phyloP scores from a whole-genome alignment of 2,329 filamentous ascomycete species.

The Clonostachys chloroleuca region DNA sequence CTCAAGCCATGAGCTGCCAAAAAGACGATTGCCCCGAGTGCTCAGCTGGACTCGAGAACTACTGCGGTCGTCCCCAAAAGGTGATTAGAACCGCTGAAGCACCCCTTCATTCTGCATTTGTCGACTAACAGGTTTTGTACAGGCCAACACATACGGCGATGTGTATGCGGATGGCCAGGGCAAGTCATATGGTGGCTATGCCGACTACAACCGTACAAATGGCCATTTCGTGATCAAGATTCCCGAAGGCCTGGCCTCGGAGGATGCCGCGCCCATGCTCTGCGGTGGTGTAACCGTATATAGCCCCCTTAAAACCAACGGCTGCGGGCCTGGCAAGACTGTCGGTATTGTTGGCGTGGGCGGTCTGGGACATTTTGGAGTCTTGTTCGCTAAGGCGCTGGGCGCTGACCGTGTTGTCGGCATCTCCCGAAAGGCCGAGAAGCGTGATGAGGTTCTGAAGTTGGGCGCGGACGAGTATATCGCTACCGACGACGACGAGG shows the following conservation, averaged over 20 bases:
- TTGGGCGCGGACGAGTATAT: constrained; percentile 55
- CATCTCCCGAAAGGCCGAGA: constrained; percentile 49
- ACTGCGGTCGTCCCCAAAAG: constrained; percentile 20
- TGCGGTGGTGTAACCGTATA: constrained; percentile 79
- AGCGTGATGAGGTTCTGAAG: constrained; percentile 47
- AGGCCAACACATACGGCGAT: constrained; percentile 39
- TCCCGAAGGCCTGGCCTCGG: constrained; percentile 59
- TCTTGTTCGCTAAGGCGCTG: constrained; percentile 63
- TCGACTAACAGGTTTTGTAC: neutral
- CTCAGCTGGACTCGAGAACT: constrained; percentile 29
- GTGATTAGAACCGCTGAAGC: too few relatives aligned
- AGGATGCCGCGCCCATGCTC: constrained; percentile 70
- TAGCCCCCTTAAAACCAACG: constrained; percentile 69
- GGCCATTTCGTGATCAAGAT: constrained; percentile 55
- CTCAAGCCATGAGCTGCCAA: constrained; percentile 53
- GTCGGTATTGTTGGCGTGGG: constrained; percentile 68
- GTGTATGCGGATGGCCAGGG: constrained; percentile 17
- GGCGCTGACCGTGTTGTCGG: constrained; percentile 50
- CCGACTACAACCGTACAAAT: constrained; percentile 18
- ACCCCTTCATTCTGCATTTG: constrained; percentile 3
- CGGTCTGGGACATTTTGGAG: constrained; percentile 65
- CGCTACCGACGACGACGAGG: constrained; percentile 43
- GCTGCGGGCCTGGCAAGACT: constrained; percentile 69
- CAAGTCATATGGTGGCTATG: constrained; percentile 43
- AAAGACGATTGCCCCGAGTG: constrained; percentile 28